A percentile compares a stretch with the other conserved stretches of the same genome.
These are phyloP conservation scores for Globisporangium parvum DNA, from an alignment of 352 stramenopile species.

Conservation along the genomic window DNA sequence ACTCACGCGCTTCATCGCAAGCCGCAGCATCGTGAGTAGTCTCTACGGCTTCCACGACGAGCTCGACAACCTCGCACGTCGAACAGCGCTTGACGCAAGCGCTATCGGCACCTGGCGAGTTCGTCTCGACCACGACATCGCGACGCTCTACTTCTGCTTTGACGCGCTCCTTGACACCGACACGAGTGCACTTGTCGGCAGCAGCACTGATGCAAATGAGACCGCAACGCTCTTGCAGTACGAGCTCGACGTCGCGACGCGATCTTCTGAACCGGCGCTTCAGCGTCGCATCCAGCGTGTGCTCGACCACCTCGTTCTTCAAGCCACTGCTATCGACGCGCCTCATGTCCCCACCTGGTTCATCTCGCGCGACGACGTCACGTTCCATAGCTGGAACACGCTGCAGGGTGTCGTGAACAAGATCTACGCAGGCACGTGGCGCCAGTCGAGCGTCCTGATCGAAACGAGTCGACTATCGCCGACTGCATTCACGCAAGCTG, in stretches of 20 bases:
- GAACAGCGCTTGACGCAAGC: no score
- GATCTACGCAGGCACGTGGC: constrained; percentile 5
- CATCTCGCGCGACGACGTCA: constrained; percentile 1
- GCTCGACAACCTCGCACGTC: no score
- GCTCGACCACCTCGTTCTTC: background rate
- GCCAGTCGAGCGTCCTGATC: constrained; percentile 2
- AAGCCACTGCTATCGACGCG: background rate
- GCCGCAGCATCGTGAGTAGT: background rate
- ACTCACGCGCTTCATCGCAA: background rate
- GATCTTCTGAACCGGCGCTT: background rate
- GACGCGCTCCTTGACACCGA: no score
- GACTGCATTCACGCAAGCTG: background rate
- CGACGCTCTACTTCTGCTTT: no score
- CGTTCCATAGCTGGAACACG: constrained; percentile 1
- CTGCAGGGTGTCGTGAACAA: background rate
- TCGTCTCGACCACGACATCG: no score
- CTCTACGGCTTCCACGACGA: background rate
- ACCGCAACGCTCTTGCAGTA: background rate
- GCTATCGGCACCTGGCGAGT: no score
- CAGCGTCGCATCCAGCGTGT: background rate
- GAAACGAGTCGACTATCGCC: background rate
- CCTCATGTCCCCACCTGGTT: background rate
- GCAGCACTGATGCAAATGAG: background rate
- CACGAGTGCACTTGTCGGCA: no score
- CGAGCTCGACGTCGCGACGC: background rate